These are phyloP conservation scores for Alternaria triticina DNA, from an alignment of 2,329 filamentous ascomycete species.

Conservation along the genomic window DNA sequence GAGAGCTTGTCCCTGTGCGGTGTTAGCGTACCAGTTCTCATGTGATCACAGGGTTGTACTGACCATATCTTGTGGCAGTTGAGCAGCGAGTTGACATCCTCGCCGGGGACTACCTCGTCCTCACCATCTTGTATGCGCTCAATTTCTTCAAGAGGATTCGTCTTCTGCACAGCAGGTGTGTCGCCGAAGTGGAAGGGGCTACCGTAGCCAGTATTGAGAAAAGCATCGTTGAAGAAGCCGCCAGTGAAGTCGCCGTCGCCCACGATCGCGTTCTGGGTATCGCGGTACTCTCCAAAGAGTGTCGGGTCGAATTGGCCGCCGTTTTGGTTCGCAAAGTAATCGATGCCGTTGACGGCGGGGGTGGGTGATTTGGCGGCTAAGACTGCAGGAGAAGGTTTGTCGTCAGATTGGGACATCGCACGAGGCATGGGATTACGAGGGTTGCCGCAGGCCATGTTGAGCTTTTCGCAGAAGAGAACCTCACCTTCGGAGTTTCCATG, in stretches of 20 bases:
- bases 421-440: constrained; percentile 60
- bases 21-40: constrained; percentile 39
- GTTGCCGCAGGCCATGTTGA: constrained; percentile 63
- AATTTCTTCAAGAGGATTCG: constrained; percentile 77
- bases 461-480: constrained; percentile 62
- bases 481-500: constrained; percentile 58
- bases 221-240: constrained; percentile 75
- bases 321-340: constrained; percentile 81
- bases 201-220: constrained; percentile 76
- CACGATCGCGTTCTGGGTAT: constrained; percentile 83
- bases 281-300: constrained; percentile 89
- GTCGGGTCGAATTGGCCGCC: constrained; percentile 88
- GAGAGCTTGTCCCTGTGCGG: constrained; percentile 82
- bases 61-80: constrained; percentile 95
- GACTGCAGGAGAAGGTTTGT: constrained; percentile 47
- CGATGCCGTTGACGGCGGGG: constrained; percentile 60
- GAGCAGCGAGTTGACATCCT: constrained; percentile 69
- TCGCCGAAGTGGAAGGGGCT: constrained; percentile 77
- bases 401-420: constrained; percentile 54
- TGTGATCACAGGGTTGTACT: constrained; percentile 43
- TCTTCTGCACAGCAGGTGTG: constrained; percentile 51
- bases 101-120: constrained; percentile 66
- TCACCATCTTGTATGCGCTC: constrained; percentile 78
- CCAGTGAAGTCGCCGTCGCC: constrained; percentile 71
- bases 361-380: constrained; percentile 40